Conservation (phyloP, 176 grass and related monocot genomes). For the Eleusine coracana region DNA sequence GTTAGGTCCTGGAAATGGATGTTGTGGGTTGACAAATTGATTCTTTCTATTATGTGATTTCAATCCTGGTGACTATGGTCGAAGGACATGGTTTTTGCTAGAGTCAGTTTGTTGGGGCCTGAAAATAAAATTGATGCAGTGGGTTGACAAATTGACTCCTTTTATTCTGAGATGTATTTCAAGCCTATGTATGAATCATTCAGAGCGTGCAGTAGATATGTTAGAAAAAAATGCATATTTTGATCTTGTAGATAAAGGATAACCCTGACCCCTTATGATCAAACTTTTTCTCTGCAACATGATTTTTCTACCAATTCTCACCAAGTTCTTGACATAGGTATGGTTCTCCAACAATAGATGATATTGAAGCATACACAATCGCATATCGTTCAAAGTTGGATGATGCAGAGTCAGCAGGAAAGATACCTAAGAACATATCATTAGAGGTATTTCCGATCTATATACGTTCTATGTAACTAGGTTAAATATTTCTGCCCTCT, state of each 20-base stretch:
- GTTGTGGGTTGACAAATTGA: background rate
- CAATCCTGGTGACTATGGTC: background rate
- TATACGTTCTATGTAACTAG: slow-evolving; percentile 8
- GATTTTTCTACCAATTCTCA: slow-evolving; percentile 43
- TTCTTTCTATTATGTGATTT: background rate
- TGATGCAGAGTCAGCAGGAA: slow-evolving; percentile 64
- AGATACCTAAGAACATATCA: slow-evolving; percentile 70
- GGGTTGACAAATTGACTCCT: background rate
- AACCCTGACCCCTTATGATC: background rate
- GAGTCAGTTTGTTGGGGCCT: background rate
- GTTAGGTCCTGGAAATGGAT: background rate
- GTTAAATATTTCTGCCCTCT: slow-evolving; percentile 21
- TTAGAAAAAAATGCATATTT: too few relatives aligned
- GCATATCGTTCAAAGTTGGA: slow-evolving; percentile 77
- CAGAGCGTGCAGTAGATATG: background rate
- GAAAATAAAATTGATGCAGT: slow-evolving; percentile 1
- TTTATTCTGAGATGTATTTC: background rate
- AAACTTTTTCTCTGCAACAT: background rate
- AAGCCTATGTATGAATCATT: background rate
- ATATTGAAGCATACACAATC: slow-evolving; percentile 85
- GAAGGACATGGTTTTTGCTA: too few relatives aligned
- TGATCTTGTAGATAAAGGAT: too few relatives aligned
- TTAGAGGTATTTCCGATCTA: slow-evolving; percentile 67
- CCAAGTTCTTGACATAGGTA: slow-evolving; percentile 55
- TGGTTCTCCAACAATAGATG: slow-evolving; percentile 89